Evolutionary conservation across 1,139 yeast species (phyloP).

Genomic region (Saccharomycopsis crataegensis): DNA sequence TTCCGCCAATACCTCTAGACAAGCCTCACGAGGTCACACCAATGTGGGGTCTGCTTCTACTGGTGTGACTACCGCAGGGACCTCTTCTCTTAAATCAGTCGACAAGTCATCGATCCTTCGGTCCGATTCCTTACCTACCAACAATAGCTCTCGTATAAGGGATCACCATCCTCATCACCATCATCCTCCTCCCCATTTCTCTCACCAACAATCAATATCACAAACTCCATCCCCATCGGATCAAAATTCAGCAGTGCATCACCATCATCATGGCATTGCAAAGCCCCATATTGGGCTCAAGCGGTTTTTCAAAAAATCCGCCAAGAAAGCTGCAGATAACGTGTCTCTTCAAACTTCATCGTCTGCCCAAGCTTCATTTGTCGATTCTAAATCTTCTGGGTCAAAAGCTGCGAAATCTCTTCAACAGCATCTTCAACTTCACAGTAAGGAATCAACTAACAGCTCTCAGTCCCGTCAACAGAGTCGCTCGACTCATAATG

Average conservation of each 20-base stretch:
- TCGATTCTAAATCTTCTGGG: neutral
- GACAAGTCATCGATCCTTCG: neutral
- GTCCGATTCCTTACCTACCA: neutral
- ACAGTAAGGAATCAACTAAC: neutral
- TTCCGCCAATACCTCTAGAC: neutral
- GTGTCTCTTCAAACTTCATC: neutral
- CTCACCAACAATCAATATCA: neutral
- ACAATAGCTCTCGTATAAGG: neutral
- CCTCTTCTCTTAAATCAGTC: neutral
- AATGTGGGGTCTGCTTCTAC: neutral
- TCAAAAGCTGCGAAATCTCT: constrained; percentile 1
- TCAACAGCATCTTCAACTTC: constrained; percentile 1
- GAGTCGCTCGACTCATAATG: too few species aligned
- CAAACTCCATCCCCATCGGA: constrained; percentile 10
- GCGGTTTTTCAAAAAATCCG: constrained; percentile 18
- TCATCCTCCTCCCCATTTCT: neutral
- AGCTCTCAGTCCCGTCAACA: too few species aligned
- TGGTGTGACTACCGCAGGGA: neutral
- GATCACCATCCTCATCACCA: neutral
- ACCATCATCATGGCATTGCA: constrained; percentile 1
- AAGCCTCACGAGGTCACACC: neutral
- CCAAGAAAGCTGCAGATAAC: constrained; percentile 8
- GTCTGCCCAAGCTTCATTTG: constrained; percentile 4
- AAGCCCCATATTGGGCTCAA: constrained; percentile 18
- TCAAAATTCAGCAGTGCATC: neutral